A percentile compares a stretch with the other conserved stretches of the same genome.
Evolutionary conservation across 1,139 yeast species (phyloP).

Genomic region (Hansenula lynferdii): DNA sequence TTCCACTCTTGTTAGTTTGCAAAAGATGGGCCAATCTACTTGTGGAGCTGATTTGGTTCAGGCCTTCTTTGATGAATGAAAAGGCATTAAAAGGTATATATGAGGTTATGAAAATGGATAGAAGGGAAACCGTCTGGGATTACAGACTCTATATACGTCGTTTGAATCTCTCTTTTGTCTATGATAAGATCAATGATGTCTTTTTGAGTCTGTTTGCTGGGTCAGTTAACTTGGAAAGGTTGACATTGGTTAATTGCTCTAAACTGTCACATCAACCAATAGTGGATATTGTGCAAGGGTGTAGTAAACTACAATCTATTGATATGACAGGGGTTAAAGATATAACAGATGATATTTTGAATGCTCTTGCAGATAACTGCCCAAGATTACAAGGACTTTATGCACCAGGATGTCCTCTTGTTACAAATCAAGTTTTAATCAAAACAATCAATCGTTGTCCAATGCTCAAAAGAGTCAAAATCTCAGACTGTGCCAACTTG

Average conservation of each 20-base stretch:
- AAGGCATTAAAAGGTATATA: slow-evolving; percentile 43
- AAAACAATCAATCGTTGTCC: slow-evolving; percentile 60
- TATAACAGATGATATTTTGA: slow-evolving; percentile 61
- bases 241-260: slow-evolving; percentile 79
- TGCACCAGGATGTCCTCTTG: slow-evolving; percentile 76
- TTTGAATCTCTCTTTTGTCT: slow-evolving; percentile 73
- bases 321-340: slow-evolving; percentile 85
- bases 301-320: slow-evolving; percentile 73
- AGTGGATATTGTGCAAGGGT: slow-evolving; percentile 54
- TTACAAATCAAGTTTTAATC: slow-evolving; percentile 63
- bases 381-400: slow-evolving; percentile 82
- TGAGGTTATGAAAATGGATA: slow-evolving; percentile 48
- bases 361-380: slow-evolving; percentile 69
- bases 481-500: slow-evolving; percentile 66
- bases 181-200: slow-evolving; percentile 61
- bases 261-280: slow-evolving; percentile 59
- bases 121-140: slow-evolving; percentile 54
- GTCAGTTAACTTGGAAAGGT: slow-evolving; percentile 75
- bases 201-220: slow-evolving; percentile 52
- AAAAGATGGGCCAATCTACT: slow-evolving; percentile 77
- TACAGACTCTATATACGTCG: slow-evolving; percentile 75
- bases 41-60: slow-evolving; percentile 81
- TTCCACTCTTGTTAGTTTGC: slow-evolving; percentile 70
- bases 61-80: slow-evolving; percentile 72
- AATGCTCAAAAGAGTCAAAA: slow-evolving; percentile 74